These are phyloP conservation scores for Tubosaeta sp. DNA, from an alignment of 768 basidiomycete genomes.

Conservation along the genomic window DNA sequence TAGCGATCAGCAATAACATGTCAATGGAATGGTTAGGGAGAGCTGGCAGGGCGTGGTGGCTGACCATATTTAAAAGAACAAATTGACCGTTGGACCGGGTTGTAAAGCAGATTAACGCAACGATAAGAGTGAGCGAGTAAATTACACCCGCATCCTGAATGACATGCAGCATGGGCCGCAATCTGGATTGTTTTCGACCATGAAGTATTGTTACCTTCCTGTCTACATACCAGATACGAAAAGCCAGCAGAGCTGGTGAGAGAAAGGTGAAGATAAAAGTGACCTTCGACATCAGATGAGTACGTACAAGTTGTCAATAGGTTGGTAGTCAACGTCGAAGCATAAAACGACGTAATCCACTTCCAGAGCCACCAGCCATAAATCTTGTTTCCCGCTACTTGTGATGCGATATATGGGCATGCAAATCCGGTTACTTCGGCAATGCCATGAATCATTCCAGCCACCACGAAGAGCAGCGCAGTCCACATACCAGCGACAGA, in stretches of 20 bases:
- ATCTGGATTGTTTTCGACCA: not conserved
- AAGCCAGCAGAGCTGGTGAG: slow-evolving; percentile 19
- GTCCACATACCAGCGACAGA: slow-evolving; percentile 15
- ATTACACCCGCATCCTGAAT: slow-evolving; percentile 34
- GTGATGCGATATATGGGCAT: slow-evolving; percentile 14
- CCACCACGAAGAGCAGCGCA: not conserved
- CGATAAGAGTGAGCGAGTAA: slow-evolving; percentile 32
- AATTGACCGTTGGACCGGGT: slow-evolving; percentile 27
- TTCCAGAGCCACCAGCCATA: slow-evolving; percentile 20
- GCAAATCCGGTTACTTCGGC: slow-evolving; percentile 12
- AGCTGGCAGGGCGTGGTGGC: not conserved
- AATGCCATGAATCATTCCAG: not conserved
- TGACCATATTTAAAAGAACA: slow-evolving; percentile 33
- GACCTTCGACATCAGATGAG: not conserved
- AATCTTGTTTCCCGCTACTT: slow-evolving; percentile 10
- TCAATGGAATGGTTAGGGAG: not conserved
- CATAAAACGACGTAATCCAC: slow-evolving; percentile 34
- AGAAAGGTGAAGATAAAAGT: not conserved
- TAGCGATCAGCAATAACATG: not conserved
- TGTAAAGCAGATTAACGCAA: slow-evolving; percentile 28
- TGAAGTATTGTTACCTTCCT: slow-evolving; percentile 15
- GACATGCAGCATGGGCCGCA: slow-evolving; percentile 16
- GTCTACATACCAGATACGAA: slow-evolving; percentile 25
- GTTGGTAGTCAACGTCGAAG: slow-evolving; percentile 28
- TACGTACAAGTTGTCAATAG: slow-evolving; percentile 24